A percentile compares a stretch with the other conserved stretches of the same genome.
phyloP scores from a whole-genome alignment of 2,329 filamentous ascomycete genomes.

The Cordyceps tenuipes region DNA sequence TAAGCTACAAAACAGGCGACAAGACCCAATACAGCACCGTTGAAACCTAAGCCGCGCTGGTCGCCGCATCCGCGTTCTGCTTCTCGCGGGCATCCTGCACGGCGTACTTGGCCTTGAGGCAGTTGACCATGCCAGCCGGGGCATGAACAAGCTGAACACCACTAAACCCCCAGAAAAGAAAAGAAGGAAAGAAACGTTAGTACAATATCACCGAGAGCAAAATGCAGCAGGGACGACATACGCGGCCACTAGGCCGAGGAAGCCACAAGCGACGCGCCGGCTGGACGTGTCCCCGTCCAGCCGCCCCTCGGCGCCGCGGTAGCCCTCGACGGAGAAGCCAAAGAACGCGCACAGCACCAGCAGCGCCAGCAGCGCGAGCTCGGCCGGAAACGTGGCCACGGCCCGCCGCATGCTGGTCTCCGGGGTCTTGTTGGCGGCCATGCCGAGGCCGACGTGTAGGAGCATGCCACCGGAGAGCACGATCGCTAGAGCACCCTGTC shows the following conservation, averaged over 20 bases:
- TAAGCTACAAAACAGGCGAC: background rate
- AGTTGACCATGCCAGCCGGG: conserved; percentile 5
- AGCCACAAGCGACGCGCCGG: conserved; percentile 7
- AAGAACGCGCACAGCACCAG: conserved; percentile 1
- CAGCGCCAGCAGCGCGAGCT: background rate
- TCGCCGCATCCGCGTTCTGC: background rate
- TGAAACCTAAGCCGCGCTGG: background rate
- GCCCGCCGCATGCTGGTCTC: conserved; percentile 8
- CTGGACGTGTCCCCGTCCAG: background rate
- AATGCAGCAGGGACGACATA: background rate
- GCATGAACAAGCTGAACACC: conserved; percentile 3
- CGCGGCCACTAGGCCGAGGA: conserved; percentile 6
- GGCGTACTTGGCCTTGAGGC: conserved; percentile 5
- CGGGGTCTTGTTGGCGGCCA: background rate
- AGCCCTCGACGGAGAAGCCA: background rate
- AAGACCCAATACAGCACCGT: background rate
- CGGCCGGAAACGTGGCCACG: background rate
- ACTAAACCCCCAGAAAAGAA: background rate
- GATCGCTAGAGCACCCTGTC: background rate
- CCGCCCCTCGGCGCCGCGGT: background rate
- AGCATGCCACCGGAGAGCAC: background rate
- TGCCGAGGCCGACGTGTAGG: background rate
- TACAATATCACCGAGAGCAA: rapidly evolving
- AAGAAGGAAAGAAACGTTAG: background rate
- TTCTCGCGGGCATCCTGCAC: conserved; percentile 2